Evolutionary conservation across 2,329 filamentous ascomycete species (phyloP), one percentile per base, ranked within the genome.

Genomic region (Ophiocordyceps robertsii): DNA sequence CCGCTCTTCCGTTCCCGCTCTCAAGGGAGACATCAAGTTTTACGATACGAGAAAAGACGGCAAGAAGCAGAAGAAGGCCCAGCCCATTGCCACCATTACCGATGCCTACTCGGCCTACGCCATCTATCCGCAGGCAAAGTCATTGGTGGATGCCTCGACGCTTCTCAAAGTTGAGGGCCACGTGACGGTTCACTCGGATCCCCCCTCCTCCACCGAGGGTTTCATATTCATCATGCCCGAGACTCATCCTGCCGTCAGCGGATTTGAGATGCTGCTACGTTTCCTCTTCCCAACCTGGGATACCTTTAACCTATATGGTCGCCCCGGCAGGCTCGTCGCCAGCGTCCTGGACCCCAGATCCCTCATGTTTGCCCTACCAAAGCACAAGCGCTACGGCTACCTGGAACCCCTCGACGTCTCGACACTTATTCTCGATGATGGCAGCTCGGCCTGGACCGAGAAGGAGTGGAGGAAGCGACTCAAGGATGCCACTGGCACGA

Each of bases 201-300:
- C 84, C 9, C 79, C 86, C 21, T 81, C 82, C 0, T 78, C 79
- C 3, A 84, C 83, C 0, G 92, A 98, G 58, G 92, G 92, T 0
- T 95, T 95, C 53, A 86, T 98, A 5, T 98, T 98, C 56, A 81
- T 96, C 51, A 95, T 98, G 89, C 92, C 92, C 4, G 92, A 98
- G 60, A 77, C 83, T 1, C 87, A 86, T 54, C 82, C 90, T n/a
- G 89, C 87, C 16, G 84, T 98, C 12, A 84, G 79, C 43, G 92
- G 92, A 0, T 95, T 96, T 52, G 92, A 96, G 61, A 95, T 93
- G 72, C 82, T 98, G 72, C 70, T 98, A 30, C 78, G 87, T 38
- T 95, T 85, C 65, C 69, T 98, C 12, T 93, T 98, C 58, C 92
- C 92, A 0, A 85, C 88, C 0, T 98, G 86, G 69, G 92, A 98